A percentile compares a stretch with the other conserved stretches of the same genome.
Conservation (phyloP, 331 rosid species). For the Pyracantha coccinea region DNA sequence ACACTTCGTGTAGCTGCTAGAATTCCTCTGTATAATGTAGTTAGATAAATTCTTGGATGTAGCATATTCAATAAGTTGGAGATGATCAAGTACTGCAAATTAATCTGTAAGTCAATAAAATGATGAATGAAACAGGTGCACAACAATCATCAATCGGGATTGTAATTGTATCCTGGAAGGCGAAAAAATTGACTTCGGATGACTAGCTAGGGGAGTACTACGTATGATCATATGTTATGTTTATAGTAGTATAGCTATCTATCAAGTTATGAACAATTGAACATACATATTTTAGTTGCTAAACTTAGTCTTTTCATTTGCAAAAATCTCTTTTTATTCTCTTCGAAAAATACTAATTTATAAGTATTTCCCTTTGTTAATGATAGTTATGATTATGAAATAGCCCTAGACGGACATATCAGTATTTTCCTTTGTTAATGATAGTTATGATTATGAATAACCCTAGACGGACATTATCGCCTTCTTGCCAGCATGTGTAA, state of each 20-base stretch:
- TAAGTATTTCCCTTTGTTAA: not conserved
- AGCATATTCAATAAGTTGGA: not conserved
- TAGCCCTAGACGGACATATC: not conserved
- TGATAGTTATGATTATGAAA: not conserved
- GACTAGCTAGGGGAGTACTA: not conserved
- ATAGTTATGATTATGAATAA: not conserved
- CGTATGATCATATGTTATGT: not conserved
- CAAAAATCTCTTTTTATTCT: not conserved
- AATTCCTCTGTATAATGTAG: not conserved
- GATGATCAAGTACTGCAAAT: not conserved
- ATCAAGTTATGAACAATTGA: not conserved
- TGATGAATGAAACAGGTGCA: no score
- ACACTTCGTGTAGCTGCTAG: not conserved
- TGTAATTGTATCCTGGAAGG: not conserved
- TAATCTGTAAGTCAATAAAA: not conserved
- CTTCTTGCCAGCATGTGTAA: not conserved
- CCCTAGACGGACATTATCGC: not conserved
- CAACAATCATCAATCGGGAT: not conserved
- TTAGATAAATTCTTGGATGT: not conserved
- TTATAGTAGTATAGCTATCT: not conserved
- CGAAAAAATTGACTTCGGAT: not conserved
- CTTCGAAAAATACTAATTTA: not conserved
- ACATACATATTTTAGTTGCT: not conserved
- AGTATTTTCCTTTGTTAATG: not conserved
- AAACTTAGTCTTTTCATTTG: not conserved